phyloP scores from a whole-genome alignment of 1,284 basidiomycete genomes.

The Sanghuangporus weigelae region DNA sequence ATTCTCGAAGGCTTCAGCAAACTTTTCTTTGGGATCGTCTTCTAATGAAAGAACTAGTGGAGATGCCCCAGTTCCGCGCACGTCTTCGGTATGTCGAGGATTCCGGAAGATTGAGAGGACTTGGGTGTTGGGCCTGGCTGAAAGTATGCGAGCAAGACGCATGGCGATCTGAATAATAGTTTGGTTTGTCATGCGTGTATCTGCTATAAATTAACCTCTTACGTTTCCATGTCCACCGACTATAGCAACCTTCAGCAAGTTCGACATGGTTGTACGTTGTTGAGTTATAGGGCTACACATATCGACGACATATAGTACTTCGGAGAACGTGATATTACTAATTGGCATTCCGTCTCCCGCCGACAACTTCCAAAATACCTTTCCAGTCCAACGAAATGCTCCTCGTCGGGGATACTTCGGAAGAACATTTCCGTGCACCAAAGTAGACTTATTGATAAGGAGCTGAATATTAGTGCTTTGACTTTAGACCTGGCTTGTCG shows the following conservation, averaged over 20 bases:
- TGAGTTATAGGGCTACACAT: too few relatives aligned
- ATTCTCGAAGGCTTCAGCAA: conserved; percentile 45
- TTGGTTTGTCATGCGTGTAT: background rate
- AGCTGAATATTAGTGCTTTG: too few relatives aligned
- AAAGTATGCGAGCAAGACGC: conserved; percentile 45
- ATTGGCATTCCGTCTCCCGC: too few relatives aligned
- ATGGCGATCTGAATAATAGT: conserved; percentile 41
- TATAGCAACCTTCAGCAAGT: conserved; percentile 33
- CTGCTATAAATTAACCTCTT: conserved; percentile 1
- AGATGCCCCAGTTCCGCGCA: conserved; percentile 38
- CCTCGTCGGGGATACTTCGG: too few relatives aligned
- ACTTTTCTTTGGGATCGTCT: conserved; percentile 41
- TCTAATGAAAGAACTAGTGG: conserved; percentile 61
- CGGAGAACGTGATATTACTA: too few relatives aligned
- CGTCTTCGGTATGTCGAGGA: conserved; percentile 39
- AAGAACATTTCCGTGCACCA: too few relatives aligned
- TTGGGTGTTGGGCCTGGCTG: conserved; percentile 31
- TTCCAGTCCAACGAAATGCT: too few relatives aligned
- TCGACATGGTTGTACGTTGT: background rate
- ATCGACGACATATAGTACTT: too few relatives aligned
- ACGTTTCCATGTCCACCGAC: conserved; percentile 52
- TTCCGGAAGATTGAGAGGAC: conserved; percentile 58
- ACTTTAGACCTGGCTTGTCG: too few relatives aligned
- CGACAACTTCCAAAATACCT: too few relatives aligned
- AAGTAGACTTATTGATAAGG: too few relatives aligned